Base-by-base conservation (phyloP, 1,139 yeast genomes). In the Hyphopichia khmerensis region DNA sequence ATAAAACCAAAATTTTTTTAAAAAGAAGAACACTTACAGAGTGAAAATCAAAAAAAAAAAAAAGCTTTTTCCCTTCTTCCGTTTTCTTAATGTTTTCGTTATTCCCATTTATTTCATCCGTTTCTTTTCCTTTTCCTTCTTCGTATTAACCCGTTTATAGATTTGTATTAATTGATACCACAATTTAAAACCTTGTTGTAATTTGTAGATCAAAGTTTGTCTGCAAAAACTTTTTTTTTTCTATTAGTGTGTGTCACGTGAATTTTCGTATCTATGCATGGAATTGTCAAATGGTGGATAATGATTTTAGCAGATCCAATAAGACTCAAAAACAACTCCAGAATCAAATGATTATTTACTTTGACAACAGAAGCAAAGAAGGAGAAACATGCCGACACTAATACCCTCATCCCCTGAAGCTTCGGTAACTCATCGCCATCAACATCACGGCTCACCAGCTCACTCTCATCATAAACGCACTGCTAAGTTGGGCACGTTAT, bases 401-500 rank as follows among this genome's bases (percentile, higher is more conserved):
- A 18, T 33, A n/a, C 35, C 35, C 5, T 7, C 35, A 4, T 33
- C 35, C 3, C 35, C 35, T 10, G 24, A 21, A 7, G 35, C 35
- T 3, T 13, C 29, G 29, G 5, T 26, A 11, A 26, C 29, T 13
- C 29, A 26, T 11, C 29, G 29, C 13, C 29, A 26, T 26, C 29
- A 26, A 9, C 29, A 26, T 11, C 29, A 26, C 10, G 29, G 10
- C 11, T 26, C 29, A 8, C 29, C 29, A 8, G 5, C 29, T 11
- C 29, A 26, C 11, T 3, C 11, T 26, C 9, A 26, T 7, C 29
- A 7, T 26, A 26, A 26, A 14, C 9, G 32, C 4, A 29, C 17
- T 13, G 17, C 15, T 4, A 54, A 53, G 42, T 41, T 57, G 18
- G 56, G 60, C 4, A 52, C 60, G 1, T 39, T 57, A 24, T 55